Percentiles rank a stretch among this genome's conserved stretches.
Conservation (phyloP, 768 basidiomycete genomes). For the Harrya chromipes region DNA sequence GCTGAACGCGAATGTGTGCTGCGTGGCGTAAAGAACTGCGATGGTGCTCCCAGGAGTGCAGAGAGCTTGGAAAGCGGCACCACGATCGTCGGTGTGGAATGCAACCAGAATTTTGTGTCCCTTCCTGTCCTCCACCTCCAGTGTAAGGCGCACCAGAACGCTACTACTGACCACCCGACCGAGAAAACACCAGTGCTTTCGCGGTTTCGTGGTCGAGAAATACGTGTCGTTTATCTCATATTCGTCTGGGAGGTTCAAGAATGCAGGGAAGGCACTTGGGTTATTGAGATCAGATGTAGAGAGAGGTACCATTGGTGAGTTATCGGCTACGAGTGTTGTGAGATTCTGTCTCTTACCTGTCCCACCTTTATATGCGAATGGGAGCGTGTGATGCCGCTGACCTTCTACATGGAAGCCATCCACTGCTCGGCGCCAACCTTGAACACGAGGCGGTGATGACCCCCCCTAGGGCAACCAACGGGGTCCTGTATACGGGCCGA, state of each 20-base stretch:
- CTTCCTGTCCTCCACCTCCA: constrained; percentile 29
- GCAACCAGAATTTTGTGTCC: constrained; percentile 25
- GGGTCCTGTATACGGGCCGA: no score
- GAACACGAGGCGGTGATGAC: no score
- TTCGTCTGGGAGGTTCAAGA: constrained; percentile 23
- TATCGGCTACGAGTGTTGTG: background rate
- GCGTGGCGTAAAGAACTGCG: constrained; percentile 31
- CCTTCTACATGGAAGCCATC: background rate
- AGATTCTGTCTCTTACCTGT: background rate
- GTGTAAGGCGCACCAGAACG: constrained; percentile 26
- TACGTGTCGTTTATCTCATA: constrained; percentile 14
- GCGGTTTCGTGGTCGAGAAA: constrained; percentile 25
- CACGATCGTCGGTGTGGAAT: constrained; percentile 33
- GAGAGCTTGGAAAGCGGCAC: constrained; percentile 16
- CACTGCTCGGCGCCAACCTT: background rate
- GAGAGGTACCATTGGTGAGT: constrained; percentile 18
- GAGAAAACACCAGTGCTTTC: constrained; percentile 31
- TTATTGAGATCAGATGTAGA: constrained; percentile 28
- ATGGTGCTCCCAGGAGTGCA: constrained; percentile 29
- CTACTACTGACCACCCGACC: constrained; percentile 23
- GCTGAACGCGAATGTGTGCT: constrained; percentile 29
- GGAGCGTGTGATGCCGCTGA: constrained; percentile 1
- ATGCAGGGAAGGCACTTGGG: constrained; percentile 22
- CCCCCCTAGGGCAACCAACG: no score
- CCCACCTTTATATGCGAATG: constrained; percentile 13